phyloP scores from a whole-genome alignment of 495 filamentous ascomycete genomes.

The Trichoderma reesei region DNA sequence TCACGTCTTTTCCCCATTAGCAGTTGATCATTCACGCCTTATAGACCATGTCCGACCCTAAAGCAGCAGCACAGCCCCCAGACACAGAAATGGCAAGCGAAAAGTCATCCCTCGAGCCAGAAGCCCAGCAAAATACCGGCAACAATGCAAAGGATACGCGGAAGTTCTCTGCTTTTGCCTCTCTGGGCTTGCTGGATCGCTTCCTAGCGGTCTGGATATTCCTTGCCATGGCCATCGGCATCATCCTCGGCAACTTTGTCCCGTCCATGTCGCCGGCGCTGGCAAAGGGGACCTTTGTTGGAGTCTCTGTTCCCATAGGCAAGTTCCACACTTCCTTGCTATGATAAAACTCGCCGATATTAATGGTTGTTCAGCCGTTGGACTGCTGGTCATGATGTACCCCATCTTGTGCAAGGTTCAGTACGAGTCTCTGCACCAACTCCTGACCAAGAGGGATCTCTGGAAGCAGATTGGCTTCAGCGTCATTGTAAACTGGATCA shows the following conservation, averaged over 20 bases:
- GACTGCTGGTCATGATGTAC: slow-evolving; percentile 90
- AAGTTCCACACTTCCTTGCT: slow-evolving; percentile 19
- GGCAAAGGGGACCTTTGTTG: slow-evolving; percentile 61
- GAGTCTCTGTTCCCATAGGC: slow-evolving; percentile 73
- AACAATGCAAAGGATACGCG: background rate
- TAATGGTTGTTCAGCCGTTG: slow-evolving; percentile 45
- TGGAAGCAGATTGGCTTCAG: slow-evolving; percentile 79
- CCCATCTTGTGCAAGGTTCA: slow-evolving; percentile 90
- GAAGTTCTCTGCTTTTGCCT: background rate
- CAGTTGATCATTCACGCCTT: no score
- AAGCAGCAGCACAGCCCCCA: no score
- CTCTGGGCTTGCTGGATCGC: slow-evolving; percentile 48
- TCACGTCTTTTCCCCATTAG: no score
- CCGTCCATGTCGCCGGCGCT: slow-evolving; percentile 49
- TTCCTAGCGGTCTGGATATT: slow-evolving; percentile 82
- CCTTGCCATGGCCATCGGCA: slow-evolving; percentile 71
- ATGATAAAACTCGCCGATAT: background rate
- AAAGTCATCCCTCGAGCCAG: background rate
- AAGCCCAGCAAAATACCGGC: background rate
- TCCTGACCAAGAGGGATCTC: slow-evolving; percentile 50
- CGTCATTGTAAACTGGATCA: slow-evolving; percentile 75
- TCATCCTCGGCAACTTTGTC: slow-evolving; percentile 74
- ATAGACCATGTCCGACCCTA: no score
- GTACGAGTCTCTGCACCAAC: slow-evolving; percentile 65
- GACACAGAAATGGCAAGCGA: background rate